Percentiles rank a stretch among this genome's conserved stretches.
These are phyloP conservation scores for Pseudotsuga menziesii DNA, from an alignment of 75 land plant species.

Conservation along the genomic window DNA sequence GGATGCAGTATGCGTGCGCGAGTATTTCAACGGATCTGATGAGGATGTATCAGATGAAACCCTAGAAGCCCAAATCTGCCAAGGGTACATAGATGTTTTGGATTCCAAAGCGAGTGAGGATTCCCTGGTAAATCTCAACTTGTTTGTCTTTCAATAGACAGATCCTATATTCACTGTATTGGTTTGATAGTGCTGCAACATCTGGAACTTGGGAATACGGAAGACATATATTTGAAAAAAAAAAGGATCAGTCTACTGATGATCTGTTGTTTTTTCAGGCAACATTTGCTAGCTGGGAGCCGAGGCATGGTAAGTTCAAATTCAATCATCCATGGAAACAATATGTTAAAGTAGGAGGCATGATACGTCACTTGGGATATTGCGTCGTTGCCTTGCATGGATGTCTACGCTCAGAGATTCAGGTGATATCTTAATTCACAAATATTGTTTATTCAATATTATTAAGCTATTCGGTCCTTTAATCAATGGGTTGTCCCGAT, in stretches of 20 bases:
- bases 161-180: too few species aligned
- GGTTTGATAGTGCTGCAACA: too few species aligned
- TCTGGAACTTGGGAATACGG: too few species aligned
- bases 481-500: neutral
- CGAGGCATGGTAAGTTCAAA: slow-evolving; percentile 64
- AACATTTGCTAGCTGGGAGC: slow-evolving; percentile 75
- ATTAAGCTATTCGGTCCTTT: neutral
- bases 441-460: neutral
- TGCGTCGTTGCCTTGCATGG: slow-evolving; percentile 41
- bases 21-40: slow-evolving; percentile 17
- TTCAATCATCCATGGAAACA: slow-evolving; percentile 56
- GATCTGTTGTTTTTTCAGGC: slow-evolving; percentile 28
- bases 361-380: slow-evolving; percentile 55
- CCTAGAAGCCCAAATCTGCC: slow-evolving; percentile 7
- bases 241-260: too few species aligned
- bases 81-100: slow-evolving; percentile 31
- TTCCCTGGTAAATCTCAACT: slow-evolving; percentile 27
- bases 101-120: slow-evolving; percentile 51
- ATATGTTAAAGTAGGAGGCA: slow-evolving; percentile 49
- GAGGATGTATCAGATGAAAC: slow-evolving; percentile 7
- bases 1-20: slow-evolving; percentile 24
- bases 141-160: neutral
- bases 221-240: too few species aligned
- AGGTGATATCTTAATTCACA: slow-evolving; percentile 23
- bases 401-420: slow-evolving; percentile 44